A percentile compares a stretch with the other conserved stretches of the same genome.
phyloP scores from a whole-genome alignment of 257 asterid species.

The Phtheirospermum japonicum region DNA sequence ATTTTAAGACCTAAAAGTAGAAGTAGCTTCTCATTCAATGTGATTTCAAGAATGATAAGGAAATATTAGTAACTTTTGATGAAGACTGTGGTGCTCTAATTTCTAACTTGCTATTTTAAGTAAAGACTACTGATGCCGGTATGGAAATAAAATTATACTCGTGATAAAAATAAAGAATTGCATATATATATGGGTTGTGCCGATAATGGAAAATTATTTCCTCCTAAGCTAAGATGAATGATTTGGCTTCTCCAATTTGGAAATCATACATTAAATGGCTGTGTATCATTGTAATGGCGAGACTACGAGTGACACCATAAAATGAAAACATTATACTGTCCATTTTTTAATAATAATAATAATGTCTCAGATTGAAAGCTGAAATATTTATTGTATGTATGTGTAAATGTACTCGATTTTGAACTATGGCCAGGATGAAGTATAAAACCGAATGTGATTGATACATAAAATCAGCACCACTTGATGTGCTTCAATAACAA shows the following conservation, averaged over 20 bases:
- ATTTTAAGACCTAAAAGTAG: conserved; percentile 2
- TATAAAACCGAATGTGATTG: neutral
- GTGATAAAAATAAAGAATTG: neutral
- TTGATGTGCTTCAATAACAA: neutral
- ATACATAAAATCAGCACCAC: neutral
- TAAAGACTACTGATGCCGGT: neutral
- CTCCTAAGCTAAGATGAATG: neutral
- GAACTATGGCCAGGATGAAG: neutral
- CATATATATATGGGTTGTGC: neutral
- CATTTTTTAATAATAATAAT: neutral
- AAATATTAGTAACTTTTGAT: neutral
- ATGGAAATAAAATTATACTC: neutral
- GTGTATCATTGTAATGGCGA: neutral
- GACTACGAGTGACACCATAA: neutral
- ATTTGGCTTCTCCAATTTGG: neutral
- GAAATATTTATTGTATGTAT: conserved; percentile 5
- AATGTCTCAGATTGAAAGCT: neutral
- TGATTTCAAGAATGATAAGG: conserved; percentile 7
- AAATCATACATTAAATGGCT: neutral
- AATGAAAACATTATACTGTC: neutral
- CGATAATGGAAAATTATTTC: neutral
- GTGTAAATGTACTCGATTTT: neutral
- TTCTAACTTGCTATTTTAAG: neutral
- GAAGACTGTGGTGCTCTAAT: neutral
- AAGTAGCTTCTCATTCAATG: conserved; percentile 10